Conservation (phyloP, 371 early-diverging fungal species). For the Funneliformis caledonium region DNA sequence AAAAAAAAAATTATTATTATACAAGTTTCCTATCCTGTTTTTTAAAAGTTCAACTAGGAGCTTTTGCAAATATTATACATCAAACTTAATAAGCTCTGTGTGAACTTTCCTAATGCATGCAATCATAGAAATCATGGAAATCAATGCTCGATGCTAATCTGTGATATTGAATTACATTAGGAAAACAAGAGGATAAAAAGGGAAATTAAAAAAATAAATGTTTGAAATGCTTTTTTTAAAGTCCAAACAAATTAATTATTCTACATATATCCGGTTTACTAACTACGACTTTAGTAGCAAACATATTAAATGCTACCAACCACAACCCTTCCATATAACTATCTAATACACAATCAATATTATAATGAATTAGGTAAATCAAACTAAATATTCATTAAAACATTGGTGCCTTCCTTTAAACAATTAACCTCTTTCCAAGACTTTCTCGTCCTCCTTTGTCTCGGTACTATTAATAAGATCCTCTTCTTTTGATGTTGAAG, state of each 20-base stretch:
- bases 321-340: background rate
- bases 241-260: background rate
- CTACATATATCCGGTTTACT: background rate
- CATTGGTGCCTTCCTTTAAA: background rate
- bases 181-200: background rate
- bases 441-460: background rate
- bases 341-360: background rate
- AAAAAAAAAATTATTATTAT: conserved; percentile 12
- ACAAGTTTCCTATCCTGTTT: background rate
- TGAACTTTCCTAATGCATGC: background rate
- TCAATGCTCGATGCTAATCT: no score
- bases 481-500: background rate
- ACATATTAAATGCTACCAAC: no score
- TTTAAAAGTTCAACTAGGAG: conserved; percentile 5
- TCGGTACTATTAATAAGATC: background rate
- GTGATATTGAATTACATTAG: background rate
- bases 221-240: background rate
- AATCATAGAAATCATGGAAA: no score
- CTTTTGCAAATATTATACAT: background rate
- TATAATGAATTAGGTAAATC: background rate
- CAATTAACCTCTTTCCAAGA: background rate
- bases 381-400: no score
- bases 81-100: background rate
- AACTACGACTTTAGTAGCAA: no score
- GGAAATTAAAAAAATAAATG: background rate